These are phyloP conservation scores for Exophiala bonariae DNA, from an alignment of 2,329 filamentous ascomycete genomes.

Conservation along the genomic window DNA sequence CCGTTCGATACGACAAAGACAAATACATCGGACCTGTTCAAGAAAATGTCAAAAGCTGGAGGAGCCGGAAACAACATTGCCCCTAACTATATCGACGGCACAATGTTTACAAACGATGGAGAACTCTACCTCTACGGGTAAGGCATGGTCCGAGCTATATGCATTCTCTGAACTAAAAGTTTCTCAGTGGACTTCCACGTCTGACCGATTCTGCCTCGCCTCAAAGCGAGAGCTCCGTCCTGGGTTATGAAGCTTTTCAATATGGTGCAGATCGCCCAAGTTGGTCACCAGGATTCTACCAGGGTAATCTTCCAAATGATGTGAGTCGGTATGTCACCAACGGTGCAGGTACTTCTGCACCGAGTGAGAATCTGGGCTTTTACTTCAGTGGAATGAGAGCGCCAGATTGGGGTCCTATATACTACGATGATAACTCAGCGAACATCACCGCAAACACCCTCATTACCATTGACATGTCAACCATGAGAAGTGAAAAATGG, in stretches of 20 bases:
- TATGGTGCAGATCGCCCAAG: slow-evolving; percentile 49
- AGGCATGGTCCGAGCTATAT: no score
- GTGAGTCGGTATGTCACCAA: slow-evolving; percentile 65
- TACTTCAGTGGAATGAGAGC: slow-evolving; percentile 68
- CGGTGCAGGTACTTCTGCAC: slow-evolving; percentile 63
- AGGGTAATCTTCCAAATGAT: slow-evolving; percentile 41
- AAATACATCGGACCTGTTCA: slow-evolving; percentile 60
- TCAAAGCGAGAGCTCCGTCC: slow-evolving; percentile 38
- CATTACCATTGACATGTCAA: slow-evolving; percentile 61
- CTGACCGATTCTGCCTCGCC: slow-evolving; percentile 36
- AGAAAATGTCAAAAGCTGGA: slow-evolving; percentile 49
- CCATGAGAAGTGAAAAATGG: slow-evolving; percentile 55
- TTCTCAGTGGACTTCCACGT: slow-evolving; percentile 49
- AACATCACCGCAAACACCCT: slow-evolving; percentile 53
- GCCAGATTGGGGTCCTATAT: slow-evolving; percentile 47
- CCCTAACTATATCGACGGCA: slow-evolving; percentile 60
- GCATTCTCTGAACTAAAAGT: no score
- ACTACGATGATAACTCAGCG: slow-evolving; percentile 53
- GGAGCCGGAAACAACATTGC: slow-evolving; percentile 43
- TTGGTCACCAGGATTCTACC: slow-evolving; percentile 48
- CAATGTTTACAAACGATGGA: slow-evolving; percentile 64
- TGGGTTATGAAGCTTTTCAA: slow-evolving; percentile 55
- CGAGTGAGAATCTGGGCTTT: slow-evolving; percentile 70
- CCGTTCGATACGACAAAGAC: slow-evolving; percentile 51
- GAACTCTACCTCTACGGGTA: slow-evolving; percentile 62